Evolutionary conservation across 2,329 filamentous ascomycete species (phyloP).

Genomic region (Sporothrix phasma): DNA sequence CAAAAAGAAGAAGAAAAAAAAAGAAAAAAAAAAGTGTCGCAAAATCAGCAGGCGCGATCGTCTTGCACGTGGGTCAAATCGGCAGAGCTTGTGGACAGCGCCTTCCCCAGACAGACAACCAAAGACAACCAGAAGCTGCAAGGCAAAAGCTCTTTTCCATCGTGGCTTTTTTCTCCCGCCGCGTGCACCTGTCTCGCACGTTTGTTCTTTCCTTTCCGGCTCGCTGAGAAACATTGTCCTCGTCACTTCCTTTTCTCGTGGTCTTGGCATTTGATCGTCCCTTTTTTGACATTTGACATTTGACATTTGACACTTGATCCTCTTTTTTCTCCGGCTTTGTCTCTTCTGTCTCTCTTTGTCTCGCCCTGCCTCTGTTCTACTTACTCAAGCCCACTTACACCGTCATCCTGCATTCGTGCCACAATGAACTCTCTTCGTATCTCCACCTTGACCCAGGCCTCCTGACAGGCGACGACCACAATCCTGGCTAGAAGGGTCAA

Average conservation of each 20-base stretch:
- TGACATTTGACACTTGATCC: neutral
- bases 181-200: neutral
- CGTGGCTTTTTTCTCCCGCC: neutral
- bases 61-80: neutral
- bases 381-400: neutral
- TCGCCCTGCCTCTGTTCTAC: neutral
- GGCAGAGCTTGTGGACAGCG: neutral
- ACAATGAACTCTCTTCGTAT: neutral
- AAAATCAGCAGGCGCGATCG: neutral
- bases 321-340: neutral
- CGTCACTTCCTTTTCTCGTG: neutral
- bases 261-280: neutral
- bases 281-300: neutral
- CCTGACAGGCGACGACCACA: neutral
- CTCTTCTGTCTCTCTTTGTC: neutral
- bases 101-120: neutral
- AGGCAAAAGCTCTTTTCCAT: neutral
- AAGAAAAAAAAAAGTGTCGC: neutral
- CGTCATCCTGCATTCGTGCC: neutral
- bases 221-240: neutral
- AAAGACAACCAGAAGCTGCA: neutral
- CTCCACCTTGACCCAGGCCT: neutral
- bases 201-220: neutral
- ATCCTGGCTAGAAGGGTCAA: neutral
- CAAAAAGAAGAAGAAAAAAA: no score